These are phyloP conservation scores for Butyriboletus appendiculatus DNA, from an alignment of 1,284 basidiomycete genomes.

Conservation along the genomic window DNA sequence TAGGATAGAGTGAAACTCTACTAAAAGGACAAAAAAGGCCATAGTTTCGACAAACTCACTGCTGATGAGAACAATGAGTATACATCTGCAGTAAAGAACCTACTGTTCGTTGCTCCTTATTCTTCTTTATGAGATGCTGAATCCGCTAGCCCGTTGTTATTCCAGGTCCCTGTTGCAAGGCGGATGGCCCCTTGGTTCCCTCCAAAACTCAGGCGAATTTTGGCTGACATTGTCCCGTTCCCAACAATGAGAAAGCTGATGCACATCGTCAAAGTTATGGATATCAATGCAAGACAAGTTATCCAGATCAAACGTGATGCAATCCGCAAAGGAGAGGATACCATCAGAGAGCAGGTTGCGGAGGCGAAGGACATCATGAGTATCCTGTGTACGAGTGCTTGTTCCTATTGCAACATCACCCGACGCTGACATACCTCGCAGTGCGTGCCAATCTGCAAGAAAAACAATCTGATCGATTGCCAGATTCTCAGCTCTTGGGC, in stretches of 20 bases:
- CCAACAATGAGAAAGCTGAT: slow-evolving; percentile 43
- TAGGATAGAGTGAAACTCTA: slow-evolving; percentile 41
- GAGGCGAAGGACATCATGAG: slow-evolving; percentile 42
- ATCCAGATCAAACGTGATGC: slow-evolving; percentile 36
- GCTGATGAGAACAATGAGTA: not conserved
- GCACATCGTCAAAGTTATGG: slow-evolving; percentile 47
- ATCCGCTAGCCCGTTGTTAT: not conserved
- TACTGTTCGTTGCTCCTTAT: not conserved
- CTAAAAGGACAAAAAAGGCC: slow-evolving; percentile 21
- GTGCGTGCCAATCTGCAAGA: slow-evolving; percentile 9
- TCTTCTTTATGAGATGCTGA: not conserved
- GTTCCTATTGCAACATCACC: not conserved
- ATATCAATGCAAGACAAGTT: slow-evolving; percentile 41
- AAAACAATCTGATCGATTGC: slow-evolving; percentile 8
- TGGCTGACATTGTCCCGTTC: slow-evolving; percentile 43
- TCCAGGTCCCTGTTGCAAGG: not conserved
- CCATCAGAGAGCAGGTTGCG: slow-evolving; percentile 1
- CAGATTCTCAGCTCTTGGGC: slow-evolving; percentile 21
- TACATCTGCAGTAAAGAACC: not conserved
- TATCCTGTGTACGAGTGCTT: slow-evolving; percentile 7
- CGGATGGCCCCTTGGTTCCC: not conserved
- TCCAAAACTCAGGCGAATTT: slow-evolving; percentile 28
- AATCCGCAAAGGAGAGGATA: slow-evolving; percentile 15
- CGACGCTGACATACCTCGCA: not conserved
- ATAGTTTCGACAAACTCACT: slow-evolving; percentile 2